These are phyloP conservation scores for Tuber borchii DNA, from an alignment of 495 filamentous ascomycete species.

Conservation along the genomic window DNA sequence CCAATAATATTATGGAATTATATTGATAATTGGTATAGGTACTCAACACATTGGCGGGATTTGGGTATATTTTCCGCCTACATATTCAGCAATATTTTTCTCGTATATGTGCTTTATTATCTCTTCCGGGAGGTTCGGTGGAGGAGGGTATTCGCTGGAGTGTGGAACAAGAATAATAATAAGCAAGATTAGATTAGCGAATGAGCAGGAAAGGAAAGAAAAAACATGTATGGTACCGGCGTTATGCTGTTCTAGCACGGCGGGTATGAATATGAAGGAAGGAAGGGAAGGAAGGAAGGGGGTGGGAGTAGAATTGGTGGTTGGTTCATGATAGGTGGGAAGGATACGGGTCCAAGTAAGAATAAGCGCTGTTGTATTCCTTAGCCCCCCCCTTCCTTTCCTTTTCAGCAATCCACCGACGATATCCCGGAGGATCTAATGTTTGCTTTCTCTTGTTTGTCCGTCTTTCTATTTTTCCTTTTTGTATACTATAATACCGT, in stretches of 20 bases:
- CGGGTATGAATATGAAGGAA: not conserved
- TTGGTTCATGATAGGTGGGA: not conserved
- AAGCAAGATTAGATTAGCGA: constrained; percentile 26
- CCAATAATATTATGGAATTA: not conserved
- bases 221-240: not conserved
- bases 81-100: constrained; percentile 29
- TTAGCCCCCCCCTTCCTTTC: not conserved
- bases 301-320: not conserved
- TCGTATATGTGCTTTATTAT: constrained; percentile 36
- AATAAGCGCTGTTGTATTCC: not conserved
- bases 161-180: constrained; percentile 28
- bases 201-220: not conserved
- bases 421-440: not conserved
- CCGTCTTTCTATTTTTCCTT: not conserved
- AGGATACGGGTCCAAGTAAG: not conserved
- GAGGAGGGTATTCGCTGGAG: constrained; percentile 31
- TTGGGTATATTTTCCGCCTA: constrained; percentile 37
- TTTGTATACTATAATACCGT: not conserved
- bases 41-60: constrained; percentile 36
- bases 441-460: not conserved
- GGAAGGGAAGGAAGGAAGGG: too few relatives aligned
- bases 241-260: not conserved
- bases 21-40: constrained; percentile 6
- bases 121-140: constrained; percentile 38
- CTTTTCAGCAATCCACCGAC: not conserved